Base-by-base conservation (phyloP, 257 asterid species). In the Nicotiana knightiana region DNA sequence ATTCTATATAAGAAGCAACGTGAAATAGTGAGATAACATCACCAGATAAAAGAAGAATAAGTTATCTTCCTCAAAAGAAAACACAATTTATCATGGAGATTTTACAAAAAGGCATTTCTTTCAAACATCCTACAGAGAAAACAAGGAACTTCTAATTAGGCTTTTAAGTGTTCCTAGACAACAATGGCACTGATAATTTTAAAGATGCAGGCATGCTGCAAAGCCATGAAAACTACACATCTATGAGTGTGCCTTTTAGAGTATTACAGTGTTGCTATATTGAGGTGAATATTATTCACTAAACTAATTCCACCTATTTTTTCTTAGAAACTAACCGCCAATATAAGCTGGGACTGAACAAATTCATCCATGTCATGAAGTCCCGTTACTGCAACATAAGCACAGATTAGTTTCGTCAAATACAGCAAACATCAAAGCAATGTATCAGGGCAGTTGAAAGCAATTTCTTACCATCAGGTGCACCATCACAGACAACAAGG, bases 361-460 rank as follows among this genome's bases (percentile, higher is more conserved):
- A 93, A 96, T 86, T 96, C 99, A 88, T 96, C 99, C 99, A 96
- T 91, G 88, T 96, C 99, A 81, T 96, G 98, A 77, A 96, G 93
- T 85, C 99, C 99, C 57, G 99, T 96, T 68, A 96, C 99, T 93
- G 97, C 84, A 82, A 86, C 37, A 84, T 10, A 26, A 26, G 21
- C 10, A 65, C 32, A 4, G 48, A 64, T 48, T 62, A 80, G 26
- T 67, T 55, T 24, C 76, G 64, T 64, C 77, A 64, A 53, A 64
- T 63, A 32, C 83, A 63, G 57, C 8, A 46, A 67, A 80, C 3
- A 67, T 21, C 30, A 80, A 80, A 1, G 21, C 76, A 67, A 61
- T 37, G 9, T 6, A 55, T 30, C 33, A 43, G 75, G 67, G 46
- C 63, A 76, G 83, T 57, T 71, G 61, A 71, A 73, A 63, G 64